Base-by-base conservation (phyloP, 2,329 filamentous ascomycete genomes). In the Penicillium sp. region DNA sequence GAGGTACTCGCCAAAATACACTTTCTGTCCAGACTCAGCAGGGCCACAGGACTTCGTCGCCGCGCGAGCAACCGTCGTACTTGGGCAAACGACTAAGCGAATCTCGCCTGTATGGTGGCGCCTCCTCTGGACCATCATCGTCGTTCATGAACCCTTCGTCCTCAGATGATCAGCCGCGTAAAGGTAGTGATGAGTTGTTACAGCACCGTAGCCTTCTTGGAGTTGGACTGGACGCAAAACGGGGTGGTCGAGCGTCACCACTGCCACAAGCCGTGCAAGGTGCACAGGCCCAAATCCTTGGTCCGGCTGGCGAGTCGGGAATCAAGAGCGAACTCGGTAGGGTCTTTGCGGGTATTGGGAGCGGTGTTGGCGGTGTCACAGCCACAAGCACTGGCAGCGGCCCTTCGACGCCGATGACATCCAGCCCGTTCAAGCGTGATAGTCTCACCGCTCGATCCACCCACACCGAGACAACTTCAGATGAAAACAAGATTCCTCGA, bases 271-370 rank as follows among this genome's bases (percentile, higher is more conserved):
- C 94, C 23, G 93, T 97, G 0, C 93, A 97, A 73, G 94, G 94
- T 23, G 93, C 91, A 1, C 93, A 97, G 75, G 88, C 90, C 17
- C 91, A 93, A 69, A 86, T 91, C 45, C 85, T 91, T 57, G 91
- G 91, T 3, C 91, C 92, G 6, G 87, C 88, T 15, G 91, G 90
- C 17, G 93, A 97, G 75, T 91, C 92, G 11, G 91, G 91, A 48
- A 96, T 97, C 72, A 97, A 97, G 82, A 96, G 89, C 73, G 94
- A 97, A 75, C 93, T 97, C 74, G 93, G 93, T 30, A 89, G 92
- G 65, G 96, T 97, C 84, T 97, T 97, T 78, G 92, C 92, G 19
- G 94, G 94, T n/a, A 92, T 98, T 67, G 93, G 88, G 17, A 89
- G 87, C 74, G 88, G 88, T 41, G 82, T 89, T 19, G 86, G 86